Percentiles rank a stretch among this genome's conserved stretches.
phyloP scores from a whole-genome alignment of 768 basidiomycete genomes.

The Suillus occidentalis region DNA sequence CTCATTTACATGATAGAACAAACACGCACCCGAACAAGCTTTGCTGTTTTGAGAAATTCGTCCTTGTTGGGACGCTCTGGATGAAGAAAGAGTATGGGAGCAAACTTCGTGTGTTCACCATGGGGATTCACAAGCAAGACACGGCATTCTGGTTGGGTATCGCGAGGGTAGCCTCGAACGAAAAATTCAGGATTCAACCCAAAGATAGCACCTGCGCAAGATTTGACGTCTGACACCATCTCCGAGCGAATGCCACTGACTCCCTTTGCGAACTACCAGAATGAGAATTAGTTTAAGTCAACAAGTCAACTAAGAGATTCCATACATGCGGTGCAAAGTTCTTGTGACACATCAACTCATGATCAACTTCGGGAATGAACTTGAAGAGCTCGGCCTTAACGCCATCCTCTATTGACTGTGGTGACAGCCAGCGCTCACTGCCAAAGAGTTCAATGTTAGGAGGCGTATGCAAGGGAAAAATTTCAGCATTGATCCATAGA shows the following conservation, averaged over 20 bases:
- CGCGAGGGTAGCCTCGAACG: not conserved
- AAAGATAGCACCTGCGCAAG: conserved; percentile 2
- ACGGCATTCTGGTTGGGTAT: not conserved
- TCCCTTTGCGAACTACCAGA: conserved; percentile 1
- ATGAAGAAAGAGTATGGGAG: conserved; percentile 1
- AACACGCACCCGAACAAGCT: not conserved
- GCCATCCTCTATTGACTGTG: conserved; percentile 9
- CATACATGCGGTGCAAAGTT: conserved; percentile 5
- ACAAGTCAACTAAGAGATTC: not conserved
- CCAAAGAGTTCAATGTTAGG: not conserved
- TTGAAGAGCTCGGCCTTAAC: conserved; percentile 8
- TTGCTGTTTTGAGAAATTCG: conserved; percentile 1
- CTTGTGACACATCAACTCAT: conserved; percentile 1
- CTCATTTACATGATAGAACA: not conserved
- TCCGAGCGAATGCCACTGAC: not conserved
- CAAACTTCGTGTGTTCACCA: conserved; percentile 6
- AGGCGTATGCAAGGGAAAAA: not conserved
- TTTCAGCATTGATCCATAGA: conserved; percentile 1
- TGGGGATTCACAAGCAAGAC: not conserved
- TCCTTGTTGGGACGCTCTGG: not conserved
- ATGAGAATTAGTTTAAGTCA: not conserved
- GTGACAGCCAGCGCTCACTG: not conserved
- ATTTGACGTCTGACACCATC: conserved; percentile 3
- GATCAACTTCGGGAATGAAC: conserved; percentile 2
- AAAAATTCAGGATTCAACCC: not conserved